phyloP scores from a whole-genome alignment of 352 stramenopile genomes.

The Globisporangium cylindrosporum region DNA sequence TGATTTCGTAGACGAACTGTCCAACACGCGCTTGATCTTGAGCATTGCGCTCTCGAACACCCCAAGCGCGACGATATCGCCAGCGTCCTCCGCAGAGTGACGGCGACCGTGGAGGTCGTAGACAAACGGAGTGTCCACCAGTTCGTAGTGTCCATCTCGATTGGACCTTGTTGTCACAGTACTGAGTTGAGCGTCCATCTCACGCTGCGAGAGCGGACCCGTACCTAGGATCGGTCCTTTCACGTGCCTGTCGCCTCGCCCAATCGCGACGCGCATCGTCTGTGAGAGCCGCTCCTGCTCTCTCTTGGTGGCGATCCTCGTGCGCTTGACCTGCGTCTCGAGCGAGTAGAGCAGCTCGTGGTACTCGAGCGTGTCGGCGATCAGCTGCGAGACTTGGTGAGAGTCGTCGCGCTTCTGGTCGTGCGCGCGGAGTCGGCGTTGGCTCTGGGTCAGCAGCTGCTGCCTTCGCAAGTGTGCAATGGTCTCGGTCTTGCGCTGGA shows the following conservation, averaged over 20 bases:
- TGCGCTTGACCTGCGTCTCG: conserved; percentile 41
- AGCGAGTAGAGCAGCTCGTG: conserved; percentile 37
- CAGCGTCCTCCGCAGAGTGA: conserved; percentile 28
- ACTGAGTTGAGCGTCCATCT: conserved; percentile 28
- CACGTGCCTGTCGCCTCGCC: conserved; percentile 28
- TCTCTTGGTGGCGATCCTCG: conserved; percentile 33
- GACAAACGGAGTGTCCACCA: conserved; percentile 18
- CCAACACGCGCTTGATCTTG: conserved; percentile 51
- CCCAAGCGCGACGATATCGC: conserved; percentile 23
- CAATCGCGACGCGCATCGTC: conserved; percentile 27
- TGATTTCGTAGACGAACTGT: not conserved
- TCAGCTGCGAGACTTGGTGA: conserved; percentile 34
- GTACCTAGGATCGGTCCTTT: conserved; percentile 36
- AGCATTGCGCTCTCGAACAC: conserved; percentile 46
- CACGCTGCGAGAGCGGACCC: conserved; percentile 42
- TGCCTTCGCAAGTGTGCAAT: conserved; percentile 38
- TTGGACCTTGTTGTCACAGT: not conserved
- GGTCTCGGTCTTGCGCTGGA: conserved; percentile 35
- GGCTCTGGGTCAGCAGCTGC: conserved; percentile 37
- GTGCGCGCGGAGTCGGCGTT: conserved; percentile 34
- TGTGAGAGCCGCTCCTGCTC: conserved; percentile 44
- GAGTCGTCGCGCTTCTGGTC: conserved; percentile 29
- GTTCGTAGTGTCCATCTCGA: not conserved
- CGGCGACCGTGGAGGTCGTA: conserved; percentile 68
- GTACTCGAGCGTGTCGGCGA: conserved; percentile 57